Base-by-base conservation (phyloP, 2,329 filamentous ascomycete genomes). In the Arthrinium phaeospermum region DNA sequence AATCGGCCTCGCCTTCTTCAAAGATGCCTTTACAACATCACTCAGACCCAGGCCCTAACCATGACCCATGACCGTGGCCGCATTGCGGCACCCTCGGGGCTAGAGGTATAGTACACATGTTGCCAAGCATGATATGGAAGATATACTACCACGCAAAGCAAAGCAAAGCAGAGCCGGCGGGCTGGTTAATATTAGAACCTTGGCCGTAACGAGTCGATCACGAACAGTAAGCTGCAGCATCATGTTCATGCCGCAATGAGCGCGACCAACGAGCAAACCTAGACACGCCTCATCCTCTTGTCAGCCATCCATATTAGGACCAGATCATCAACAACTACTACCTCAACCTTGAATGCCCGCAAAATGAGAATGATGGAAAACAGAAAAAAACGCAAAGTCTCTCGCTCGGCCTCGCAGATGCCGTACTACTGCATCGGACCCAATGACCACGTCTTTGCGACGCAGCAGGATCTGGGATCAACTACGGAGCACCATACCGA, bases 221-320 rank as follows among this genome's bases (percentile, higher is more conserved):
- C 19, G 30, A 34, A 14, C 41, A 41, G 57, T 64, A 64, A 64
- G 57, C 57, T 41, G 57, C 57, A 64, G 34, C 57, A 64, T 64
- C 57, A 61, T 37, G 41, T 64, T 64, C 34, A 64, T 64, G 57
- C 57, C 57, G 57, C 57, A 41, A 27, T 37, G 53, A 57, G 51
- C 27, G 51, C 27, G 46, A 47, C 46, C 46, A 47, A n/a, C 46
- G 47, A 41, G 51, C 51, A 24, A 24, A 34, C 51, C 27, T 30
- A 57, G 51, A 22, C 57, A 64, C 30, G 57, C 57, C 57, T 64
- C 57, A n/a, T n/a, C 57, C n/a, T 64, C 27, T 64, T n/a, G 34
- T 41, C 27, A 49, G 10, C 46, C 46, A 12, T n/a, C 22, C 2
- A n/a, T 49, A 61, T 22, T 22, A 61, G 53, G 12, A 16, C 34